Percentiles rank a stretch among this genome's conserved stretches.
Conservation (phyloP, 257 asterid species). For the Misopates orontium region DNA sequence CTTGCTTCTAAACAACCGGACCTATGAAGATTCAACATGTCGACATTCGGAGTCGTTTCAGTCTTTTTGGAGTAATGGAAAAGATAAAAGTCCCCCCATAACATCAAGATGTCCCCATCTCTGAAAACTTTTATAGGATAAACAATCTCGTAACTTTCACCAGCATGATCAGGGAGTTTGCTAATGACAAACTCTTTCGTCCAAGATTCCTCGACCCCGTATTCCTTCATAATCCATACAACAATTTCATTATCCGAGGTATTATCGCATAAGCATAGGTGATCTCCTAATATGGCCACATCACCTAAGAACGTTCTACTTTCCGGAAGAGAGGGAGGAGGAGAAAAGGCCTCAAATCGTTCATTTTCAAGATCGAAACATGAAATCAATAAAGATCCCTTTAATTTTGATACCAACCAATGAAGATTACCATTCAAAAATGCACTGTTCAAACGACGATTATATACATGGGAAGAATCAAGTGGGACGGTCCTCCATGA, state of each 20-base stretch:
- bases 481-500: conserved; percentile 31
- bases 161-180: conserved; percentile 12
- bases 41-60: conserved; percentile 7
- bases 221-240: conserved; percentile 52
- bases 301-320: neutral
- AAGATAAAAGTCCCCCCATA: conserved; percentile 30
- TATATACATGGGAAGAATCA: neutral
- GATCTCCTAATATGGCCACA: conserved; percentile 25
- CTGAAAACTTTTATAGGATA: conserved; percentile 31
- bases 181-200: conserved; percentile 30
- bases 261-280: conserved; percentile 39
- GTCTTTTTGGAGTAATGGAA: conserved; percentile 29
- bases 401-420: conserved; percentile 37
- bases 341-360: neutral
- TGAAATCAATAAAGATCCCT: conserved; percentile 16
- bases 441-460: conserved; percentile 14
- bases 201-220: conserved; percentile 45
- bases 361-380: conserved; percentile 46
- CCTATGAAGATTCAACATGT: neutral
- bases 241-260: conserved; percentile 34
- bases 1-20: neutral
- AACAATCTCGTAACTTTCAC: conserved; percentile 9
- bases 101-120: conserved; percentile 44
- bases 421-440: conserved; percentile 42
- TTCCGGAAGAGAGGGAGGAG: conserved; percentile 19